Evolutionary conservation across 2,329 filamentous ascomycete species (phyloP), one percentile per base, ranked within the genome.

Genomic region (Calonectria pseudoreteaudii): DNA sequence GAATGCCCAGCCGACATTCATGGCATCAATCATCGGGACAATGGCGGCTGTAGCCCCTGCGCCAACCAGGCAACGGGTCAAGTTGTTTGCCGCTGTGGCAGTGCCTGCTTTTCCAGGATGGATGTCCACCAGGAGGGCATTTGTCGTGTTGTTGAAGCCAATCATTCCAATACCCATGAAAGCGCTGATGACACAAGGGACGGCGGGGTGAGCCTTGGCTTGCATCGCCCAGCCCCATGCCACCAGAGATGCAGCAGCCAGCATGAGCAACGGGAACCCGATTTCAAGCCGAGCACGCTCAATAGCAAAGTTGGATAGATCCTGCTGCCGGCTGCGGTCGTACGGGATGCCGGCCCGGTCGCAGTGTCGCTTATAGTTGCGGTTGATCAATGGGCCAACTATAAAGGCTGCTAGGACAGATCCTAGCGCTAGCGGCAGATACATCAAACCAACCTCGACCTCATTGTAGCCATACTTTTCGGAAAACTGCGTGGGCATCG

Each of bases 311-410:
- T 82, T 75, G 0, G 83, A 77, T 16, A 91, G 81, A 73, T 90
- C 87, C 38, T 86, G 85, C 75, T 89, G 88, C 13, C 89, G 88
- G 62, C 86, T 89, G 76, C 87, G 87, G 70, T 88, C 88, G 68
- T 92, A 87, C 0, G 86, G 80, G 13, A 93, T 83, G 13, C 89
- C 89, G 0, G 90, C 82, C 7, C 83, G 85, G 13, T 83, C 81
- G 16, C 92, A 92, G 72, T 93, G 88, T 1, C 92, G 90, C 1
- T 88, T 87, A 81, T 92, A 95, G 81, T 94, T 94, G 84, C 88
- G 89, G 81, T 95, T 93, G 44, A 94, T 88, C 1, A 91, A 76
- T 2, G 87, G 86, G 0, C 93, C 92, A 3, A 85, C 85, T 3
- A 86, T 78, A 11, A 86, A 76, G 1, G 87, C 87, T 0, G 88